Conservation (phyloP, 306 rosid species). For the Elaeagnus macrophylla region DNA sequence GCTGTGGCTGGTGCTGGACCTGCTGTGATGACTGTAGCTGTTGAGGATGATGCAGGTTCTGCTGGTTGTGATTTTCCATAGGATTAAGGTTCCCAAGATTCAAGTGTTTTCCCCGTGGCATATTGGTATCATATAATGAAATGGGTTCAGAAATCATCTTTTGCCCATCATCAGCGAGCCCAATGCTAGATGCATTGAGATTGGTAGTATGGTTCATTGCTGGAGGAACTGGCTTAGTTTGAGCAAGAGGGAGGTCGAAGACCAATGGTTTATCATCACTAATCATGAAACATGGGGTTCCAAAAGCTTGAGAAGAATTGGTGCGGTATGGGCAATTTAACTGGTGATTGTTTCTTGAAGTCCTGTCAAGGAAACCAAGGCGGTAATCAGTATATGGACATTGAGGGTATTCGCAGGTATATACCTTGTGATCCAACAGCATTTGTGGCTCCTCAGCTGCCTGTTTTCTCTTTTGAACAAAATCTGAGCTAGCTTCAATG, state of each 20-base stretch:
- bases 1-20: too few relatives aligned
- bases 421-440: constrained; percentile 26
- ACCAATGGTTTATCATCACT: constrained; percentile 19
- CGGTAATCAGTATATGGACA: constrained; percentile 32
- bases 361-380: constrained; percentile 34
- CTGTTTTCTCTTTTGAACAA: constrained; percentile 30
- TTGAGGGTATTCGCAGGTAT: constrained; percentile 28
- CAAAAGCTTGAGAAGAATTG: constrained; percentile 25
- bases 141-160: constrained; percentile 40
- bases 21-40: too few relatives aligned
- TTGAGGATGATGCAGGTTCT: not conserved
- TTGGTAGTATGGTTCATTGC: constrained; percentile 14
- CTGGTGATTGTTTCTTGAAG: constrained; percentile 43
- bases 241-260: constrained; percentile 19
- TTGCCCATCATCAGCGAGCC: constrained; percentile 39
- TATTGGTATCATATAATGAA: constrained; percentile 32
- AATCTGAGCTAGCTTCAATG: constrained; percentile 22
- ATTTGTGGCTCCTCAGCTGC: constrained; percentile 19
- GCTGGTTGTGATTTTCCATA: not conserved
- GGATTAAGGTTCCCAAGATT: constrained; percentile 13
- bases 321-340: constrained; percentile 29
- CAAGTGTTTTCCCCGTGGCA: constrained; percentile 20
- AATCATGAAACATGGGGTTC: constrained; percentile 23
- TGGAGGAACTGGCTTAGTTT: constrained; percentile 24
- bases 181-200: constrained; percentile 20